phyloP scores from a whole-genome alignment of 2,329 filamentous ascomycete species.

The Trichoderma guizhouense region DNA sequence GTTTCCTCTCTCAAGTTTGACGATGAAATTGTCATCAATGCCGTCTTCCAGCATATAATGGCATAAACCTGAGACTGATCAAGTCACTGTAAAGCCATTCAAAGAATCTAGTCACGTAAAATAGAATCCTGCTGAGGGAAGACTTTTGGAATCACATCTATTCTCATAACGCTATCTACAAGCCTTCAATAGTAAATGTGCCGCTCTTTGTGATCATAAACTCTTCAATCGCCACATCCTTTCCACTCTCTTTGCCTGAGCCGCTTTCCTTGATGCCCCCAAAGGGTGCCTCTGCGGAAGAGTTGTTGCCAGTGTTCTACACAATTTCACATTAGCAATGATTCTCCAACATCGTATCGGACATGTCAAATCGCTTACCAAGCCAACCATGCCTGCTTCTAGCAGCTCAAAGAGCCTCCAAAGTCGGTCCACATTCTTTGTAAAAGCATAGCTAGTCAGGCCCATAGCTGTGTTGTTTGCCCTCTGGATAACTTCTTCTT shows the following conservation, averaged over 20 bases:
- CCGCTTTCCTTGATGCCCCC: conserved; percentile 49
- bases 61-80: too few relatives aligned
- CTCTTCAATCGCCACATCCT: conserved; percentile 46
- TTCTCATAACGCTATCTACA: not conserved
- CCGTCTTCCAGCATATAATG: not conserved
- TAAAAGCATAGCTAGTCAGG: conserved; percentile 71
- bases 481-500: conserved; percentile 64
- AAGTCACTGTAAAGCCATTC: not conserved
- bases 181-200: conserved; percentile 38
- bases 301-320: conserved; percentile 41
- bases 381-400: conserved; percentile 42
- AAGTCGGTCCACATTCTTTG: conserved; percentile 38
- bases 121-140: not conserved
- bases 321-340: not conserved
- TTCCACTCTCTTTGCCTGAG: conserved; percentile 46
- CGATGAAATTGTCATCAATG: not conserved
- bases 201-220: conserved; percentile 46
- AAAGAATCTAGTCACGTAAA: not conserved
- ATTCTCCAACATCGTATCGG: not conserved
- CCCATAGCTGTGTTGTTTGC: conserved; percentile 67
- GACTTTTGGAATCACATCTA: not conserved
- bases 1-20: not conserved
- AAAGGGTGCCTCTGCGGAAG: conserved; percentile 44
- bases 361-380: conserved; percentile 28
- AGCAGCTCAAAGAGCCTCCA: conserved; percentile 46